Conservation (phyloP, 2,329 filamentous ascomycete genomes). For the Venturia aucupariae region DNA sequence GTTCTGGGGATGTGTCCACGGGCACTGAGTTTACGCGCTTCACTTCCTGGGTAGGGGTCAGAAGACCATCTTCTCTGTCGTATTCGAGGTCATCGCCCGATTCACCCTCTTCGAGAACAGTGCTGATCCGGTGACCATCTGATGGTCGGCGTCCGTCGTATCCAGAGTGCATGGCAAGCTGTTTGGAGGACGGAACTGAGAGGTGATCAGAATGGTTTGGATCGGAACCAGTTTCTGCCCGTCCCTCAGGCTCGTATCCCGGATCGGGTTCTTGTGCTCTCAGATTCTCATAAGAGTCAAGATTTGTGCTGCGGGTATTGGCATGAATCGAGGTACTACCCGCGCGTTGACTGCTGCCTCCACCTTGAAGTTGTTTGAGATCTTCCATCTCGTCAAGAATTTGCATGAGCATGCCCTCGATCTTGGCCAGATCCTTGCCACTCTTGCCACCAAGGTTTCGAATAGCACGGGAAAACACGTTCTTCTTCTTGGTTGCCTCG, state of each 20-base stretch:
- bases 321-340: slow-evolving; percentile 17
- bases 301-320: slow-evolving; percentile 36
- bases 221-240: slow-evolving; percentile 65
- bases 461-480: slow-evolving; percentile 87
- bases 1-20: slow-evolving; percentile 47
- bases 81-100: slow-evolving; percentile 56
- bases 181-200: slow-evolving; percentile 49
- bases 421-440: slow-evolving; percentile 69
- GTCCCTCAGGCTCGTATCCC: slow-evolving; percentile 77
- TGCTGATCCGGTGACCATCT: slow-evolving; percentile 72
- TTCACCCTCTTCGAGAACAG: slow-evolving; percentile 75
- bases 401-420: slow-evolving; percentile 64
- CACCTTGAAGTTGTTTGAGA: slow-evolving; percentile 33
- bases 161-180: slow-evolving; percentile 36
- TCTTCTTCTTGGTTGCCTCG: slow-evolving; percentile 72
- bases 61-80: slow-evolving; percentile 49
- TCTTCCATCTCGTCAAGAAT: slow-evolving; percentile 84
- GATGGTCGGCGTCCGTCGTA: slow-evolving; percentile 47
- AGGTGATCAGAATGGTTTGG: slow-evolving; percentile 63
- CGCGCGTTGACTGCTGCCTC: slow-evolving; percentile 19
- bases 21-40: slow-evolving; percentile 28
- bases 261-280: slow-evolving; percentile 45
- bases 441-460: slow-evolving; percentile 84
- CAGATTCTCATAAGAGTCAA: slow-evolving; percentile 61
- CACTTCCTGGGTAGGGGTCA: slow-evolving; percentile 51